Evolutionary conservation across 2,329 filamentous ascomycete species (phyloP).

Genomic region (Pseudogymnoascus sp.): DNA sequence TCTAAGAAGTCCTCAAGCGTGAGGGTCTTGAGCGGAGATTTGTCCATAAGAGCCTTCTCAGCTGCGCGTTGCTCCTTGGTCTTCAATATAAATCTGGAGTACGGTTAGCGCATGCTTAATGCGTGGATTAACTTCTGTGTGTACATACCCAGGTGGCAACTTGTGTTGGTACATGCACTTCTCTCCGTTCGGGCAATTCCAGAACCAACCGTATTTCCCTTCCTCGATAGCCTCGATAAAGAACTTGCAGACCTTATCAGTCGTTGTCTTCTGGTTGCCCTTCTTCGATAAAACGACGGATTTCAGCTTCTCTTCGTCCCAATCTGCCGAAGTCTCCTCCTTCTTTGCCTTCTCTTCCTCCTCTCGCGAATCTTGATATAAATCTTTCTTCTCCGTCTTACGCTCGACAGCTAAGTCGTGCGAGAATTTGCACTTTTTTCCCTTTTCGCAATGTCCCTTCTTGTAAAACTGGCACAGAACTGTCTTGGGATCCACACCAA

Average conservation of each 20-base stretch:
- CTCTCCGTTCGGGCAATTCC: slow-evolving; percentile 93
- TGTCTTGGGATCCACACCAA: slow-evolving; percentile 96
- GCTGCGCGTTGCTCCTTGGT: slow-evolving; percentile 94
- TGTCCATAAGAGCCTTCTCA: slow-evolving; percentile 93
- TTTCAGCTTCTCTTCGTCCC: slow-evolving; percentile 94
- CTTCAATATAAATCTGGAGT: slow-evolving; percentile 78
- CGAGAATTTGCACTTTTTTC: slow-evolving; percentile 94
- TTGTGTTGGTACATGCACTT: slow-evolving; percentile 99
- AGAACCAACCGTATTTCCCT: slow-evolving; percentile 99
- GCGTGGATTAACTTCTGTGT: background rate
- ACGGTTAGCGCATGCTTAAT: slow-evolving; percentile 21
- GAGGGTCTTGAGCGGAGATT: slow-evolving; percentile 86
- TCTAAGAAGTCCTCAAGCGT: slow-evolving; percentile 97
- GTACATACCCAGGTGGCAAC: slow-evolving; percentile 79
- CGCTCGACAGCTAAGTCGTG: slow-evolving; percentile 85
- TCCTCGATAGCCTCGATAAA: slow-evolving; percentile 98
- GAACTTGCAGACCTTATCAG: slow-evolving; percentile 98
- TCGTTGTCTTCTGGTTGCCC: slow-evolving; percentile 89
- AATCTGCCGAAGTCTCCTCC: slow-evolving; percentile 86
- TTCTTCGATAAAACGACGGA: slow-evolving; percentile 92
- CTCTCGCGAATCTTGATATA: slow-evolving; percentile 78
- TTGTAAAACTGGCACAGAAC: slow-evolving; percentile 95
- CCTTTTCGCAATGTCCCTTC: slow-evolving; percentile 95
- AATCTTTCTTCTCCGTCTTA: slow-evolving; percentile 83
- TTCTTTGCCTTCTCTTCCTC: slow-evolving; percentile 70